Evolutionary conservation across 1,284 basidiomycete genomes (phyloP).

Genomic region (Filobasidium uniguttulatum): DNA sequence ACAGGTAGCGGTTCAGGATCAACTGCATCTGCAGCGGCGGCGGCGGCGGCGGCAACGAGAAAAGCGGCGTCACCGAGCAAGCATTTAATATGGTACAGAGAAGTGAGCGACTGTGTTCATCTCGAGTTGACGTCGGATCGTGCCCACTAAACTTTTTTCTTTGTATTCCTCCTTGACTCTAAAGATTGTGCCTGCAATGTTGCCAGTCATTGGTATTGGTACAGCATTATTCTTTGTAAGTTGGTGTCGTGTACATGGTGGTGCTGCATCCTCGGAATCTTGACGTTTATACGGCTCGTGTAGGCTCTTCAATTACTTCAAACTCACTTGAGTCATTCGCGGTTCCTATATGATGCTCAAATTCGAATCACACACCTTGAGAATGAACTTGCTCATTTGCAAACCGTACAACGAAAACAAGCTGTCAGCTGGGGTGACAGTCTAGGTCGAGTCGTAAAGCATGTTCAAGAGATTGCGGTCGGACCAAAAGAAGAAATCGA

Average conservation of each 20-base stretch:
- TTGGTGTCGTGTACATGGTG: background rate
- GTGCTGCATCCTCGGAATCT: background rate
- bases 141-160: background rate
- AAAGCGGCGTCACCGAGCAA: slow-evolving; percentile 17
- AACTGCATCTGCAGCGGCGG: background rate
- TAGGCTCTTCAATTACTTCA: slow-evolving; percentile 24
- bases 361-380: slow-evolving; percentile 30
- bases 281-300: too few relatives aligned
- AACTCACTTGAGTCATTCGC: slow-evolving; percentile 29
- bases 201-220: slow-evolving; percentile 34
- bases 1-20: background rate
- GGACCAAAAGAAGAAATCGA: too few relatives aligned
- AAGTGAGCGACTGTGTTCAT: slow-evolving; percentile 10
- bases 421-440: slow-evolving; percentile 12
- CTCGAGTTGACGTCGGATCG: background rate
- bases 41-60: background rate
- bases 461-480: slow-evolving; percentile 2
- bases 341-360: slow-evolving; percentile 25
- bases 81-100: slow-evolving; percentile 30
- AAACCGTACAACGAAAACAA: slow-evolving; percentile 5
- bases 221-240: slow-evolving; percentile 31
- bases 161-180: background rate
- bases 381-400: slow-evolving; percentile 22
- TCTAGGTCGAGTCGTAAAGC: slow-evolving; percentile 3
- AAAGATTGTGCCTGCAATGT: slow-evolving; percentile 24